Conservation (phyloP, 306 rosid species). For the Quercus aquifolioides region DNA sequence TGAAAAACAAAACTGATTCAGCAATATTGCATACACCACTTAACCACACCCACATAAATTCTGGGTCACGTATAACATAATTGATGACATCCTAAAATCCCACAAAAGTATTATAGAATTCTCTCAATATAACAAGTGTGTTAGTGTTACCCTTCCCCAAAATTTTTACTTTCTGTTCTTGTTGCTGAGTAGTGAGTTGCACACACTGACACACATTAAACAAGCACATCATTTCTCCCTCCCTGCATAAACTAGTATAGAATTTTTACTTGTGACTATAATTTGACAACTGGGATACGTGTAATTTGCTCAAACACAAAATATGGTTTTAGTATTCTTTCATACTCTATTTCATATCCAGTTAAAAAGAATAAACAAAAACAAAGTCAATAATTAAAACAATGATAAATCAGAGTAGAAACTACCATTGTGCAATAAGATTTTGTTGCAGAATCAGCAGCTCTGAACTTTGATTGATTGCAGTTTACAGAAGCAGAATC, state of each 20-base stretch:
- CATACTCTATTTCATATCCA: not conserved
- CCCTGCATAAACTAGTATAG: not conserved
- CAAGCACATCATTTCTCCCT: not conserved
- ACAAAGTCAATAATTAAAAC: not conserved
- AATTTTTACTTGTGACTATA: not conserved
- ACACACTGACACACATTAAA: not conserved
- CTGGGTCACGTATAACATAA: no score
- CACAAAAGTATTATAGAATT: not conserved
- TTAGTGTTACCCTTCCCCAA: not conserved
- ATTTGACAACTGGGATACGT: not conserved
- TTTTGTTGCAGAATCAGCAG: not conserved
- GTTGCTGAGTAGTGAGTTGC: not conserved
- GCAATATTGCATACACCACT: not conserved
- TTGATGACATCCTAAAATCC: not conserved
- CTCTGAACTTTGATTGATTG: not conserved
- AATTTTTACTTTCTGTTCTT: not conserved
- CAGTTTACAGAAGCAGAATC: not conserved
- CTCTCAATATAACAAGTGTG: not conserved
- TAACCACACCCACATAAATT: not conserved
- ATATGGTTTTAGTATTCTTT: not conserved
- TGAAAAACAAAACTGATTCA: no score
- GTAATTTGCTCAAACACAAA: not conserved
- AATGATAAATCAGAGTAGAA: not conserved
- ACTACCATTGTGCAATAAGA: not conserved
- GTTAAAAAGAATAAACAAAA: no score